Evolutionary conservation across 371 early-diverging fungal species (phyloP).

Genomic region (Zopfochytrium polystomum): DNA sequence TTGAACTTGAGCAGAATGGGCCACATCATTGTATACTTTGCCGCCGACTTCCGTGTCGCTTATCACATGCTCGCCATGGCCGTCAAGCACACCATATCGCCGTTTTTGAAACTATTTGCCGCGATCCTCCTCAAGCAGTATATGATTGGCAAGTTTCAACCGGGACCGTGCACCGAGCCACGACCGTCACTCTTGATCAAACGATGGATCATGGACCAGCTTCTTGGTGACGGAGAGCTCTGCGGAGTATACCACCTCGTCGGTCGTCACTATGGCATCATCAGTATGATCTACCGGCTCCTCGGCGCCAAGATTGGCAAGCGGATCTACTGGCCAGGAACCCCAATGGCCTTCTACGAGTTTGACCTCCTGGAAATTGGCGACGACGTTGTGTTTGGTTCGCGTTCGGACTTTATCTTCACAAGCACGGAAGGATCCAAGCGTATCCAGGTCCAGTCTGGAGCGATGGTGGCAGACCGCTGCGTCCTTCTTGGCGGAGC

Average conservation of each 20-base stretch:
- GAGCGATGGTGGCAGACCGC: slow-evolving; percentile 39
- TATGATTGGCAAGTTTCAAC: slow-evolving; percentile 18
- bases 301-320: slow-evolving; percentile 35
- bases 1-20: slow-evolving; percentile 19
- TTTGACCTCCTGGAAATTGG: slow-evolving; percentile 34
- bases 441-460: slow-evolving; percentile 24
- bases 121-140: slow-evolving; percentile 20
- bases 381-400: slow-evolving; percentile 39
- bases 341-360: slow-evolving; percentile 31
- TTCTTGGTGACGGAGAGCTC: too few species aligned
- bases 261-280: too few species aligned
- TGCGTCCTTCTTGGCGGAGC: slow-evolving; percentile 33
- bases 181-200: too few species aligned
- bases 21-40: too few species aligned
- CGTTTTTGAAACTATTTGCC: too few species aligned
- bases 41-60: too few species aligned
- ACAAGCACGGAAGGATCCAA: slow-evolving; percentile 18
- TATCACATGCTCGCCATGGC: too few species aligned
- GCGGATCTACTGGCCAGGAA: too few species aligned
- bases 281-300: slow-evolving; percentile 24
- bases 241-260: too few species aligned
- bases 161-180: slow-evolving; percentile 9
- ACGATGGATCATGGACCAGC: too few species aligned
- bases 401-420: slow-evolving; percentile 24
- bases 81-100: too few species aligned